Conservation (phyloP, 257 asterid genomes). For the Plantago ovata region DNA sequence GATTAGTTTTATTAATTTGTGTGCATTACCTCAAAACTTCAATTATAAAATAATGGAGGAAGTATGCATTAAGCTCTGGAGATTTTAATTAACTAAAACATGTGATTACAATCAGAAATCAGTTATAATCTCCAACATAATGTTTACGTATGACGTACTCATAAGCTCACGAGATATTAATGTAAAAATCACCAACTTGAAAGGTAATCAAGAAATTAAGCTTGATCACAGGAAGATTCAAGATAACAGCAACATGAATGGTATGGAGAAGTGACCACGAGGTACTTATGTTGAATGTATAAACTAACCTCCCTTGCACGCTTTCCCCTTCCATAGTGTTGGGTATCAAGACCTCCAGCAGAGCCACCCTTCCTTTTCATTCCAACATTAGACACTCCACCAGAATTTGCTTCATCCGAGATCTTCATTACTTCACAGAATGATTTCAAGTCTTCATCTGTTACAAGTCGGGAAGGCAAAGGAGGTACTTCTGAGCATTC, state of each 20-base stretch:
- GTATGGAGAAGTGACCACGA: neutral
- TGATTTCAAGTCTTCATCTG: slow-evolving; percentile 72
- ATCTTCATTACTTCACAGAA: slow-evolving; percentile 90
- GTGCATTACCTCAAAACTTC: too few species aligned
- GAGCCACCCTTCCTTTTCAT: slow-evolving; percentile 71
- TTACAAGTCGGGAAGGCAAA: slow-evolving; percentile 83
- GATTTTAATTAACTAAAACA: too few species aligned
- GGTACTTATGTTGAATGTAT: slow-evolving; percentile 12
- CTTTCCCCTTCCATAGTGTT: slow-evolving; percentile 98
- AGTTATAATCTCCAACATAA: too few species aligned
- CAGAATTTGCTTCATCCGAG: slow-evolving; percentile 44
- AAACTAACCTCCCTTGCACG: slow-evolving; percentile 91
- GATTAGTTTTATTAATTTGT: too few species aligned
- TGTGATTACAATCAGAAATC: too few species aligned
- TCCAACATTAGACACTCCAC: slow-evolving; percentile 49
- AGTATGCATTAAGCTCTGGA: too few species aligned
- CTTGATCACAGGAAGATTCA: neutral
- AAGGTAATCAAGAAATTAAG: neutral
- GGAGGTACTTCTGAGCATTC: slow-evolving; percentile 52
- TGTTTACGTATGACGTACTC: too few species aligned
- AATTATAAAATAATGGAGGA: too few species aligned
- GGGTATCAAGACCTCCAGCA: slow-evolving; percentile 89
- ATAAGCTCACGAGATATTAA: neutral
- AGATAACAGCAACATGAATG: neutral
- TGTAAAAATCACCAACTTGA: neutral